These are phyloP conservation scores for Triticum turgidum DNA, from an alignment of 176 grass and related monocot species.

Conservation along the genomic window DNA sequence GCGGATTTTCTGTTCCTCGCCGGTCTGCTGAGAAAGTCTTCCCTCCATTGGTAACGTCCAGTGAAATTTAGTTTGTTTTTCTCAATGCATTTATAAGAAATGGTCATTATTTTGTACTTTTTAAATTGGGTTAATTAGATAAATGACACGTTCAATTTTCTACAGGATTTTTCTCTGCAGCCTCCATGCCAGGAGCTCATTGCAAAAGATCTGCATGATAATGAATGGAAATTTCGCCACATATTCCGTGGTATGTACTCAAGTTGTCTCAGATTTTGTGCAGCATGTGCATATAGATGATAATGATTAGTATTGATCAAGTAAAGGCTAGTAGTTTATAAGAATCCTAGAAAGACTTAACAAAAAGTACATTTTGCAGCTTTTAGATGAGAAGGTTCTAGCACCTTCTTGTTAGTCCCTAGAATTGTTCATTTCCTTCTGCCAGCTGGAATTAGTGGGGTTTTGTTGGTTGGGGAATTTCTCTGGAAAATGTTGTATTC, in stretches of 20 bases:
- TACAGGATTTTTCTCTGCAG: conserved; percentile 88
- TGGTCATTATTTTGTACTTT: not conserved
- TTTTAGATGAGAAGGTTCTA: conserved; percentile 27
- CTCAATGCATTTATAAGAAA: conserved; percentile 13
- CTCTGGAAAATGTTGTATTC: not conserved
- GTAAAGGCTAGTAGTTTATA: not conserved
- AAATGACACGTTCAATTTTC: not conserved
- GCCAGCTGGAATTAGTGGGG: not conserved
- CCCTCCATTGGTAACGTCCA: conserved; percentile 59
- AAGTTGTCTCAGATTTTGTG: not conserved
- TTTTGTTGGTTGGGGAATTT: conserved; percentile 14
- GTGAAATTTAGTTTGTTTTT: conserved; percentile 29
- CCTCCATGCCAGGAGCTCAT: conserved; percentile 88
- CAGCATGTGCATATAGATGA: not conserved
- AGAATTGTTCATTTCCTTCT: not conserved
- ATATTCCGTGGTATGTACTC: conserved; percentile 79
- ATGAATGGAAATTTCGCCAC: conserved; percentile 98
- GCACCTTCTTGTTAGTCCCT: not conserved
- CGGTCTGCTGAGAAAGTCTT: conserved; percentile 98
- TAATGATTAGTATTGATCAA: not conserved
- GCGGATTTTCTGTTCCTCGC: conserved; percentile 94
- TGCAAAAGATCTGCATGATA: conserved; percentile 88
- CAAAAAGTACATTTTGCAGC: not conserved
- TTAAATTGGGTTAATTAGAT: not conserved
- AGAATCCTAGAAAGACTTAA: not conserved